Conservation (phyloP, 305 asterid species). For the Lippia alba region DNA sequence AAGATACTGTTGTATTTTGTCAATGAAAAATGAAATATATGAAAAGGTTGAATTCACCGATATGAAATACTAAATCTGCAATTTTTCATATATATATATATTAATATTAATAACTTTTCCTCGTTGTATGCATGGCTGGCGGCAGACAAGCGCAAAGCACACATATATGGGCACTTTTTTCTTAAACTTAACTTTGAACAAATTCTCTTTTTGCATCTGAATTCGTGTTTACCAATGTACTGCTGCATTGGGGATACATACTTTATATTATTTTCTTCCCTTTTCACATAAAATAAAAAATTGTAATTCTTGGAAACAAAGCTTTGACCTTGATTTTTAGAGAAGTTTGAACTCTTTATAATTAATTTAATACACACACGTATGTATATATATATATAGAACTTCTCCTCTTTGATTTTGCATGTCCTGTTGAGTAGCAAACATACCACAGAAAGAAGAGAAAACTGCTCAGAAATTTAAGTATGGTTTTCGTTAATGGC, state of each 20-base stretch:
- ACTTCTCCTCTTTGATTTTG: not conserved
- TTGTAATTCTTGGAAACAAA: constrained; percentile 41
- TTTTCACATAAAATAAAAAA: not conserved
- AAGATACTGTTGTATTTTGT: too few species aligned
- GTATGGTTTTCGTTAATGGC: constrained; percentile 15
- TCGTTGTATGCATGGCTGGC: constrained; percentile 81
- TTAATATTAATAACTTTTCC: constrained; percentile 33
- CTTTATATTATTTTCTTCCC: not conserved
- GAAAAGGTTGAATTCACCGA: too few species aligned
- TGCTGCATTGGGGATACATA: constrained; percentile 24
- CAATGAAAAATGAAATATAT: too few species aligned
- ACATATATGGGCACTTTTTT: constrained; percentile 34
- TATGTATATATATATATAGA: not conserved
- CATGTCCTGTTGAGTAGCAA: constrained; percentile 20
- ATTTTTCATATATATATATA: not conserved
- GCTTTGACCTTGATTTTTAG: constrained; percentile 63
- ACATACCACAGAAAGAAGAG: not conserved
- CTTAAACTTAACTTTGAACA: constrained; percentile 34
- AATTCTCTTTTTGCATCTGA: constrained; percentile 3
- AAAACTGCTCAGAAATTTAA: not conserved
- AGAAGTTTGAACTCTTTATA: constrained; percentile 41
- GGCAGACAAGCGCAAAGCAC: constrained; percentile 57
- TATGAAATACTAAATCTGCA: too few species aligned
- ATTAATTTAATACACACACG: constrained; percentile 21
- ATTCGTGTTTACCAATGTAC: constrained; percentile 49